Base-by-base conservation (phyloP, 371 early-diverging fungal genomes). In the Mortierella sp. region DNA sequence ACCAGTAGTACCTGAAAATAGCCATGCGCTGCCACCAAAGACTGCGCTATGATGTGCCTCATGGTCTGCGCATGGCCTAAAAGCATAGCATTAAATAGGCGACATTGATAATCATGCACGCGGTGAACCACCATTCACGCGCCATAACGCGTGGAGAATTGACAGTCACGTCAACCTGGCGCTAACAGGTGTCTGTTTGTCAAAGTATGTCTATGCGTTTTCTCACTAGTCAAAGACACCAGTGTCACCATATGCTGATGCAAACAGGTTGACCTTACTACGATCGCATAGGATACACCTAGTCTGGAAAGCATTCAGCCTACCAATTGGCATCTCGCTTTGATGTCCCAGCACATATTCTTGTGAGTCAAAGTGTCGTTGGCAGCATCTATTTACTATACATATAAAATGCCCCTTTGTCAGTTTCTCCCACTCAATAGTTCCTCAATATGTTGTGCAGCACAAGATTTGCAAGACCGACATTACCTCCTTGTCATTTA, bases 151-250 rank as follows among this genome's bases (percentile, higher is more conserved):
- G 60, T 54, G 54, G 54, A 51, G 54, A 59, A 37, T 59, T n/a
- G 60, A 35, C 60, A 59, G 60, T 59, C 60, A 59, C 60, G 3
- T 55, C 28, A 55, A 26, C n/a, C 24, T 59, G 60, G 37, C n/a
- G 37, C 60, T 6, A 18, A 20, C 49, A 47, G 49, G 20, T 47
- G 49, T 47, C 16, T 47, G 49, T 14, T 14, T 14, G 49, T n/a
- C n/a, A n/a, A n/a, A n/a, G n/a, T n/a, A n/a, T n/a, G n/a, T n/a
- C n/a, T n/a, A n/a, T n/a, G n/a, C 20, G 5, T 20, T 5, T 14
- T 47, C 5, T 47, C 20, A 20, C 9, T 18, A 20, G 49, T 47
- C 5, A 18, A 14, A 47, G 14, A 20, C 20, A 5, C 9, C 4
- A 30, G 30, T 30, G 30, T 30, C 4, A 4, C 14, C 5, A 43